Percentiles rank a stretch among this genome's conserved stretches.
Conservation (phyloP, 164 flowering plant species). For the Chloranthus sessilifolius region DNA sequence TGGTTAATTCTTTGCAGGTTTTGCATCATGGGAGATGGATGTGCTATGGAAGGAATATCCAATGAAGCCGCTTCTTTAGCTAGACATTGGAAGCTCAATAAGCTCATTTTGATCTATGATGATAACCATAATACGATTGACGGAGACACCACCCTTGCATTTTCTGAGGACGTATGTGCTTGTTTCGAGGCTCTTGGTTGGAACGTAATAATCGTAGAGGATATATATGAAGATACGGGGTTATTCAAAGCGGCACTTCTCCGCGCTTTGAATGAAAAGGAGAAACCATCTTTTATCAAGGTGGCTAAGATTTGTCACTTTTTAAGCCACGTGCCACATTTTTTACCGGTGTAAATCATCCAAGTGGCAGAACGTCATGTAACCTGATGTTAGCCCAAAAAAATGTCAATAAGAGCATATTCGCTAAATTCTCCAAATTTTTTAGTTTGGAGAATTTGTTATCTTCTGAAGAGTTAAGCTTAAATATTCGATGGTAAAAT, state of each 20-base stretch:
- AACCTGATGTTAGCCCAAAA: no score
- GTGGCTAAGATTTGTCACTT: no score
- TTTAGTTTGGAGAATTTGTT: no score
- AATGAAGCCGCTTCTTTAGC: conserved; percentile 58
- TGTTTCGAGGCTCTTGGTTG: conserved; percentile 51
- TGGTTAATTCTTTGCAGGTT: conserved; percentile 23
- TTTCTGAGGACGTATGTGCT: conserved; percentile 36
- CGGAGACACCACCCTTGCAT: conserved; percentile 37
- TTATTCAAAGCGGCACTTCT: conserved; percentile 30
- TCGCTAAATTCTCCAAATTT: no score
- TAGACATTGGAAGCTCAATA: conserved; percentile 55
- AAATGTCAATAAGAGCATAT: no score
- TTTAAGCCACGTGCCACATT: no score
- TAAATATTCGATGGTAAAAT: no score
- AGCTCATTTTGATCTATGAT: conserved; percentile 44
- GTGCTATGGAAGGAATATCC: conserved; percentile 62
- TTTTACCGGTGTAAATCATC: no score
- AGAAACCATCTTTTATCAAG: conserved; percentile 48
- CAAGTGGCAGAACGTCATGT: no score
- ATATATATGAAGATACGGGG: conserved; percentile 25
- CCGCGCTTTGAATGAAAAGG: conserved; percentile 28
- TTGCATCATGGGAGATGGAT: conserved; percentile 60
- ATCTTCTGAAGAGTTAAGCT: no score
- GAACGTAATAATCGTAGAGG: conserved; percentile 38
- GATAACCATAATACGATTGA: conserved; percentile 52